phyloP scores from a whole-genome alignment of 164 flowering plant genomes.

The Chimonanthus praecox region DNA sequence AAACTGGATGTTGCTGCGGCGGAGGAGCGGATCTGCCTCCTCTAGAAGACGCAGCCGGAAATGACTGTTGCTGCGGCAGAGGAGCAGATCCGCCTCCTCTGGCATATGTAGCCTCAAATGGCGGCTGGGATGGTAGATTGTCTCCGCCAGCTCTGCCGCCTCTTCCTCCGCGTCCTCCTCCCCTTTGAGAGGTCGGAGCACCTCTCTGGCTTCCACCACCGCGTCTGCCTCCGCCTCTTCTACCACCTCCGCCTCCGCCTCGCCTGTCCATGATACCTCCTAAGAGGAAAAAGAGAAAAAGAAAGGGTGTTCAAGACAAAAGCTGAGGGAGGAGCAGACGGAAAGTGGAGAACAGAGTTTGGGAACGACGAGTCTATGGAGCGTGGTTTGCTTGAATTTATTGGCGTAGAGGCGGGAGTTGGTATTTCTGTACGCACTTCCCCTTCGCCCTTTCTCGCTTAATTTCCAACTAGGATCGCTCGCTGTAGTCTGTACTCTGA shows the following conservation, averaged over 20 bases:
- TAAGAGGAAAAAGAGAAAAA: neutral
- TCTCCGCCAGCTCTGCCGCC: constrained; percentile 2
- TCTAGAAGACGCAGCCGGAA: neutral
- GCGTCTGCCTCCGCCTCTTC: neutral
- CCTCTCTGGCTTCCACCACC: neutral
- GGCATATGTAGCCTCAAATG: too few species aligned
- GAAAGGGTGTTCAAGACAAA: accelerated
- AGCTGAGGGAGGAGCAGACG: neutral
- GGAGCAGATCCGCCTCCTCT: neutral
- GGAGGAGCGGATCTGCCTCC: neutral
- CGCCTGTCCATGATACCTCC: neutral
- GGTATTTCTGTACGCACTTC: too few species aligned
- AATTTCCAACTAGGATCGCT: too few species aligned
- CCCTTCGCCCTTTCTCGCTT: too few species aligned
- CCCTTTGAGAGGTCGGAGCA: neutral
- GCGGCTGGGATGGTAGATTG: neutral
- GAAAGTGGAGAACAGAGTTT: too few species aligned
- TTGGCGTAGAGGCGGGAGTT: too few species aligned
- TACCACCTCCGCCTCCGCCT: neutral
- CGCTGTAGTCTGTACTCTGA: too few species aligned
- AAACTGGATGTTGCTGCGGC: constrained; percentile 2
- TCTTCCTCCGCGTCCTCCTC: neutral
- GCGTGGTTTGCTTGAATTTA: too few species aligned
- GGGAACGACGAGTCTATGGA: neutral
- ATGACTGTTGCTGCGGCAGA: neutral